These are phyloP conservation scores for Infundibulicybe gibba DNA, from an alignment of 768 basidiomycete species.

Conservation along the genomic window DNA sequence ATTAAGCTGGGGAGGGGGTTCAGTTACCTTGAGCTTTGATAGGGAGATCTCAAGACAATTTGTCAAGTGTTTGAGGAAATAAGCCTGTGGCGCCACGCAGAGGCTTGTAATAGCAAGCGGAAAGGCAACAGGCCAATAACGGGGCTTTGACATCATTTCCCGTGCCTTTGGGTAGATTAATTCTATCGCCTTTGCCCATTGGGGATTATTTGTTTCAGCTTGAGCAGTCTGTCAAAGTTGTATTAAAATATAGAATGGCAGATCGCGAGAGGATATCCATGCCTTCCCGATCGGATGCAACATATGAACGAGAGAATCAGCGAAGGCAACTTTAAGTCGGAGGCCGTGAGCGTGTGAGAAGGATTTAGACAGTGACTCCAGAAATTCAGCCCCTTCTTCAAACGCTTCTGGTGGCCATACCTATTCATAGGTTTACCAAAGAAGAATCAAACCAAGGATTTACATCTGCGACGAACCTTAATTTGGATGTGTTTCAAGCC, in stretches of 20 bases:
- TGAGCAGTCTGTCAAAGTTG: constrained; percentile 67
- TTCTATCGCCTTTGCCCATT: constrained; percentile 92
- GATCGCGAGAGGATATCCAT: constrained; percentile 4
- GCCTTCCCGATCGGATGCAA: constrained; percentile 91
- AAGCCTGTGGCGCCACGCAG: constrained; percentile 84
- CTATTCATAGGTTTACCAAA: constrained; percentile 27
- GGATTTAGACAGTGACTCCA: constrained; percentile 78
- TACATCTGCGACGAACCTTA: constrained; percentile 45
- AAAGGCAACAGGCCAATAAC: constrained; percentile 87
- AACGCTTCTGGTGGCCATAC: constrained; percentile 94
- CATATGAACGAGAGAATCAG: constrained; percentile 72
- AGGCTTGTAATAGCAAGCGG: constrained; percentile 80
- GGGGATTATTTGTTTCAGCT: constrained; percentile 92
- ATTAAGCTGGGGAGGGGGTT: background rate
- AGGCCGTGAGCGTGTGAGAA: constrained; percentile 84
- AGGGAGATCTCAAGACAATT: constrained; percentile 68
- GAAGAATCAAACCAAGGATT: constrained; percentile 1
- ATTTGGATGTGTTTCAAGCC: constrained; percentile 82
- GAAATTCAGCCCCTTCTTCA: constrained; percentile 89
- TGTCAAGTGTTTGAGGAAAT: constrained; percentile 82
- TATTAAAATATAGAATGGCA: constrained; percentile 1
- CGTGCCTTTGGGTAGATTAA: constrained; percentile 76
- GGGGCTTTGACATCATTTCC: constrained; percentile 83
- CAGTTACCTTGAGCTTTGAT: constrained; percentile 73
- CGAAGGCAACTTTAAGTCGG: constrained; percentile 79